phyloP scores from a whole-genome alignment of 1,284 basidiomycete species.

The Ganoderma meredithae region DNA sequence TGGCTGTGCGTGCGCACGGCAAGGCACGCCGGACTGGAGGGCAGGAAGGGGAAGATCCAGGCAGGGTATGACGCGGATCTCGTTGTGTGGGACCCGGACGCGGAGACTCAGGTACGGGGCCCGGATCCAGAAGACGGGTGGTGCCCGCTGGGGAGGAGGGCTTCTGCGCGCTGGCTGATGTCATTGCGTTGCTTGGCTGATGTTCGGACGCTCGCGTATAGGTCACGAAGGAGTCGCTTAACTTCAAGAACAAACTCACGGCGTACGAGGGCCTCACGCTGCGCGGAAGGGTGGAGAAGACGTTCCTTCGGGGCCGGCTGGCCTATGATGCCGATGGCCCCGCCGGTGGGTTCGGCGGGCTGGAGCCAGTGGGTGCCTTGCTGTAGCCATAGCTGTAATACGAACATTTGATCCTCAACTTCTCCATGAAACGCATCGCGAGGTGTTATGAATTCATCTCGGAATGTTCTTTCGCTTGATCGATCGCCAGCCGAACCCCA shows the following conservation, averaged over 20 bases:
- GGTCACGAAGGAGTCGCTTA: constrained; percentile 76
- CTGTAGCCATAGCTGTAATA: constrained; percentile 25
- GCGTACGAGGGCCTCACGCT: constrained; percentile 84
- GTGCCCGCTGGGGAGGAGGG: not conserved
- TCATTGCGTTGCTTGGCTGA: not conserved
- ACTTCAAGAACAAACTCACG: constrained; percentile 93
- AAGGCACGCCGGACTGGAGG: constrained; percentile 74
- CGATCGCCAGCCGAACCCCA: not conserved
- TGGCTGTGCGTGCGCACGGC: constrained; percentile 82
- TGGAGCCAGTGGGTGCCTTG: constrained; percentile 43
- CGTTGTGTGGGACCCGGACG: constrained; percentile 82
- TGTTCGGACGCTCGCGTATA: constrained; percentile 38
- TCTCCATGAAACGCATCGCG: not conserved
- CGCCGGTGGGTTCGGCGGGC: constrained; percentile 44
- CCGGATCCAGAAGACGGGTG: not conserved
- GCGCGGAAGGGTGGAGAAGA: constrained; percentile 75
- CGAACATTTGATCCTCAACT: not conserved
- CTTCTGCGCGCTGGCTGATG: not conserved
- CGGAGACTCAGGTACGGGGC: constrained; percentile 62
- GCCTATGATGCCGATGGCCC: constrained; percentile 59
- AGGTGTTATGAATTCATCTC: not conserved
- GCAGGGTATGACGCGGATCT: constrained; percentile 87
- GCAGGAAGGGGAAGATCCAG: constrained; percentile 74
- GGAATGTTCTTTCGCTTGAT: not conserved
- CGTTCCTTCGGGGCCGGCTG: constrained; percentile 77